These are phyloP conservation scores for Pleurotus pulmonarius DNA, from an alignment of 768 basidiomycete species.

Conservation along the genomic window DNA sequence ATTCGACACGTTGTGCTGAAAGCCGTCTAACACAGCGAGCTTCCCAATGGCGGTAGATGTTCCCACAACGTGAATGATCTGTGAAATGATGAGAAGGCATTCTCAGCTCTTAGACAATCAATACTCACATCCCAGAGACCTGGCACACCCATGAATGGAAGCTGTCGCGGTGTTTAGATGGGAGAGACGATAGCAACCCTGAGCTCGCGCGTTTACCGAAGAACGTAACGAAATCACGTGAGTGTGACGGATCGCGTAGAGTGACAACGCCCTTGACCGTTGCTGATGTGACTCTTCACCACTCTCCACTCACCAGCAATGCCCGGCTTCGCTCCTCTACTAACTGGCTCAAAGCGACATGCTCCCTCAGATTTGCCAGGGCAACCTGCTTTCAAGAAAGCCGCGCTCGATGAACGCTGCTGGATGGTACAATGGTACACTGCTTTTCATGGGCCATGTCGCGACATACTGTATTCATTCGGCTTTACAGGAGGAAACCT, in stretches of 20 bases:
- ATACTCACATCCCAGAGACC: conserved; percentile 11
- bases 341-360: conserved; percentile 25
- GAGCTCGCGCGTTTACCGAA: too few relatives aligned
- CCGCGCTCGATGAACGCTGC: conserved; percentile 33
- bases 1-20: not conserved
- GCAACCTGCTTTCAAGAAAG: conserved; percentile 26
- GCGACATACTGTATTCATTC: too few relatives aligned
- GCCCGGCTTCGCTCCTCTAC: conserved; percentile 28
- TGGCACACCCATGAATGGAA: conserved; percentile 4
- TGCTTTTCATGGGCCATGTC: too few relatives aligned
- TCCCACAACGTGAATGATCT: not conserved
- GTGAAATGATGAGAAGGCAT: not conserved
- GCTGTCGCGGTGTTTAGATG: not conserved
- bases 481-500: conserved; percentile 49
- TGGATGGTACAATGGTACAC: conserved; percentile 81
- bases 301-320: conserved; percentile 12
- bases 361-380: conserved; percentile 27
- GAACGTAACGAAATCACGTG: not conserved
- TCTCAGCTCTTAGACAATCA: not conserved
- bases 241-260: conserved; percentile 2
- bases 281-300: too few relatives aligned
- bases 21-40: not conserved
- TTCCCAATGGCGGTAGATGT: not conserved
- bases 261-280: too few relatives aligned
- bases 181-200: too few relatives aligned